These are phyloP conservation scores for Chlamydomonas schloesseri DNA, from an alignment of 139 green algal species.

Conservation along the genomic window DNA sequence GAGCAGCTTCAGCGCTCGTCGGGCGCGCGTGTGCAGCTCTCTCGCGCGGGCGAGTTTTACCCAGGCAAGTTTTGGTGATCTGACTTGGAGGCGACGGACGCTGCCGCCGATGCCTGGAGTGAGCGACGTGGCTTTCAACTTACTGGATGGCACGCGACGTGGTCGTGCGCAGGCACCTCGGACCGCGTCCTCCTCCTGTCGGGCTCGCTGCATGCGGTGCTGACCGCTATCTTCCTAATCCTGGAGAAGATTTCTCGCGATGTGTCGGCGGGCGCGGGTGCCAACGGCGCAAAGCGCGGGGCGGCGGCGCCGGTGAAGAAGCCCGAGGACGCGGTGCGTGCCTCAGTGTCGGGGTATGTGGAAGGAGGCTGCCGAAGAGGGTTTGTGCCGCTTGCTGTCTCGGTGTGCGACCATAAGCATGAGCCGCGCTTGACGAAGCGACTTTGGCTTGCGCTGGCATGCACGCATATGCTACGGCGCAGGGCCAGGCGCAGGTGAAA, in stretches of 20 bases:
- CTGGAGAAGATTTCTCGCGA: slow-evolving; percentile 72
- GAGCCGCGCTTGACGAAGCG: no score
- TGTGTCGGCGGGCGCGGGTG: not conserved
- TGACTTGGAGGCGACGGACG: not conserved
- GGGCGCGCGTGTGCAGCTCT: slow-evolving; percentile 74
- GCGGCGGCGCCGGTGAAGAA: not conserved
- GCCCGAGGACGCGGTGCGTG: slow-evolving; percentile 44
- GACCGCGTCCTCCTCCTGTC: slow-evolving; percentile 87
- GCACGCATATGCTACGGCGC: not conserved
- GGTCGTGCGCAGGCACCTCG: slow-evolving; percentile 83
- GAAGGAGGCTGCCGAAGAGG: no score
- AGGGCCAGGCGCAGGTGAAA: slow-evolving; percentile 68
- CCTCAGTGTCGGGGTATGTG: no score
- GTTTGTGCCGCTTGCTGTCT: no score
- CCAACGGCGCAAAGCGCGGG: slow-evolving; percentile 22
- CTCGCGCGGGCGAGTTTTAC: slow-evolving; percentile 74
- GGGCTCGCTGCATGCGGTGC: slow-evolving; percentile 72
- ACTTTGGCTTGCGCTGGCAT: no score
- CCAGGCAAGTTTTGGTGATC: slow-evolving; percentile 61
- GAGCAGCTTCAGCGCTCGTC: slow-evolving; percentile 77
- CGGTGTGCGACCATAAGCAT: no score
- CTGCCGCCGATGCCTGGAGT: no score
- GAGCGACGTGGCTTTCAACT: not conserved
- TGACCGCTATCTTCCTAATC: slow-evolving; percentile 77
- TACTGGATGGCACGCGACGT: not conserved